phyloP scores from a whole-genome alignment of 2,329 filamentous ascomycete genomes.

The Aaosphaeria pasadenensis region DNA sequence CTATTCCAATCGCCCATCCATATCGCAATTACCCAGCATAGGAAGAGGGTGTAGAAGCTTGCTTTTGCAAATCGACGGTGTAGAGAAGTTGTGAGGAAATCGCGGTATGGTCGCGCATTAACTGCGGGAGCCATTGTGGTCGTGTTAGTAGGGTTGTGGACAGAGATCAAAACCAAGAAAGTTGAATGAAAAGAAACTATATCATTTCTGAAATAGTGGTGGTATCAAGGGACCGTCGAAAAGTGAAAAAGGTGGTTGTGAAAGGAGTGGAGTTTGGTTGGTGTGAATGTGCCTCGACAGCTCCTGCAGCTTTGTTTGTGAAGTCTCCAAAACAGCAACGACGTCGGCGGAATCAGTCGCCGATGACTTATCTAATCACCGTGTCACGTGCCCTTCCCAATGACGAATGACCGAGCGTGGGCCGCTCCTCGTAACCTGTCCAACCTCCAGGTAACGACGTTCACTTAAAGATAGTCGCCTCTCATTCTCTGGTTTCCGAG shows the following conservation, averaged over 20 bases:
- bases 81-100: slow-evolving; percentile 84
- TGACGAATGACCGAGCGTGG: neutral
- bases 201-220: neutral
- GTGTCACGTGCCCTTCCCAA: slow-evolving; percentile 12
- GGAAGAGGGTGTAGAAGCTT: slow-evolving; percentile 63
- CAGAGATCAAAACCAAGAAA: slow-evolving; percentile 26
- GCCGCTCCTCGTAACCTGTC: slow-evolving; percentile 9
- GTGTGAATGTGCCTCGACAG: neutral
- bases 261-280: neutral
- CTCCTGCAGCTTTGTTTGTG: neutral
- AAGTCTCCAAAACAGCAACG: neutral
- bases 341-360: neutral
- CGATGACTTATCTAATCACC: neutral
- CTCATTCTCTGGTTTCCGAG: neutral
- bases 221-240: neutral
- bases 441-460: slow-evolving; percentile 24
- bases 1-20: slow-evolving; percentile 63
- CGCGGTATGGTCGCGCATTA: slow-evolving; percentile 69
- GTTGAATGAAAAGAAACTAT: neutral
- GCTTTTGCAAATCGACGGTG: slow-evolving; percentile 84
- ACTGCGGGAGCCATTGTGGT: slow-evolving; percentile 22
- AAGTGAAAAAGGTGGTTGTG: neutral
- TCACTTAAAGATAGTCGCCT: too few relatives aligned
- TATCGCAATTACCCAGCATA: slow-evolving; percentile 73
- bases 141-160: slow-evolving; percentile 1